A percentile compares a stretch with the other conserved stretches of the same genome.
Evolutionary conservation across 495 filamentous ascomycete species (phyloP).

Genomic region (Penicillium waksmanii): DNA sequence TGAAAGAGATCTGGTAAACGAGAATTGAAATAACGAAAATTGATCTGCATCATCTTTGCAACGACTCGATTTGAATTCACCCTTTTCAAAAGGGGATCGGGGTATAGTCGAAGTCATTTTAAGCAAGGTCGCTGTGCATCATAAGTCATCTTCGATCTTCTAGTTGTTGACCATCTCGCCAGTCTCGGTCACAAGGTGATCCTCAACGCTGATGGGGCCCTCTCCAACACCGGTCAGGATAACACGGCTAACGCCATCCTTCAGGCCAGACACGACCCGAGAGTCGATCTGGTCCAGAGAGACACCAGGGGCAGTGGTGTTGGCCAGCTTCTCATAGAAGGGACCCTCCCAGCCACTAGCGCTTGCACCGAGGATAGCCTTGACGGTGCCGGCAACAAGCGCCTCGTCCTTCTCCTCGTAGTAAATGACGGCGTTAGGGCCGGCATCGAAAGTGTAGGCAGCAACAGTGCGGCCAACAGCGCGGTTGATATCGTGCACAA

Average conservation of each 20-base stretch:
- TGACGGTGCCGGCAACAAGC: constrained; percentile 72
- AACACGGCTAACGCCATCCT: constrained; percentile 80
- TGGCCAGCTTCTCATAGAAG: constrained; percentile 51
- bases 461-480: constrained; percentile 72
- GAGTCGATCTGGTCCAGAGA: constrained; percentile 57
- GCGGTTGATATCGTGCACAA: constrained; percentile 86
- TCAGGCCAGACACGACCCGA: constrained; percentile 60
- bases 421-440: constrained; percentile 96
- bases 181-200: constrained; percentile 74
- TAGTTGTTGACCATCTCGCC: constrained; percentile 56
- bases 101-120: constrained; percentile 31
- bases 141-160: constrained; percentile 17
- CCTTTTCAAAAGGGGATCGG: constrained; percentile 22
- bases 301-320: constrained; percentile 51
- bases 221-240: constrained; percentile 92
- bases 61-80: constrained; percentile 11
- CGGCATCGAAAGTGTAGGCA: constrained; percentile 97
- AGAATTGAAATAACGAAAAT: constrained; percentile 23
- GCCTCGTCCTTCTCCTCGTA: constrained; percentile 77
- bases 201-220: constrained; percentile 77
- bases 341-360: constrained; percentile 66
- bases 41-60: constrained; percentile 23
- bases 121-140: constrained; percentile 16
- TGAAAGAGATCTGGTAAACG: constrained; percentile 9
- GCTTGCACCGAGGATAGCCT: constrained; percentile 47